Evolutionary conservation across 164 flowering plant genomes (phyloP).

Genomic region (Liriodendron chinense): DNA sequence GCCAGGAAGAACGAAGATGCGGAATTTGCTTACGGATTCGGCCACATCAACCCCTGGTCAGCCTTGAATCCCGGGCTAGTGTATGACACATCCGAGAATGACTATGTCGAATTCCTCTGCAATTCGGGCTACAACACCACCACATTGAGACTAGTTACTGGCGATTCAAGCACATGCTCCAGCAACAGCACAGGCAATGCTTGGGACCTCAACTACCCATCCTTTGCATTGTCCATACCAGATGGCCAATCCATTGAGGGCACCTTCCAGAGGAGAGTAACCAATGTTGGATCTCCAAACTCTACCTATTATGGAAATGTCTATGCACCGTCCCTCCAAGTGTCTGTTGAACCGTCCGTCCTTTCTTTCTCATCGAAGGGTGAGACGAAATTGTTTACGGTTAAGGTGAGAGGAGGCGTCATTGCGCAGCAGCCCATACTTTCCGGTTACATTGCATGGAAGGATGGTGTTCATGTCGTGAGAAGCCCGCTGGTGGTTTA

Average conservation of each 20-base stretch:
- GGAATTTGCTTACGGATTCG: constrained; percentile 74
- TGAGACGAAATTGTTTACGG: constrained; percentile 31
- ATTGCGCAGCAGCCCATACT: constrained; percentile 33
- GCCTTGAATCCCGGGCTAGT: constrained; percentile 70
- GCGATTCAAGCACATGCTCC: constrained; percentile 50
- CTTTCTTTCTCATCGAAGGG: constrained; percentile 34
- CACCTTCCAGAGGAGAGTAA: constrained; percentile 49
- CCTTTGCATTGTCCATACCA: constrained; percentile 48
- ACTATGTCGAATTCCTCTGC: constrained; percentile 68
- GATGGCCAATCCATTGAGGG: constrained; percentile 25
- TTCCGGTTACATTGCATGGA: constrained; percentile 41
- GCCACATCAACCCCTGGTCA: constrained; percentile 58
- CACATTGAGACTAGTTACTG: constrained; percentile 28
- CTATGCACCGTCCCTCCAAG: constrained; percentile 12
- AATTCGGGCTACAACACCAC: constrained; percentile 47
- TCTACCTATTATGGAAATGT: constrained; percentile 32
- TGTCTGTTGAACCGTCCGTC: constrained; percentile 29
- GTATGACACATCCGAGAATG: constrained; percentile 52
- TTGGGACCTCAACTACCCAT: constrained; percentile 72
- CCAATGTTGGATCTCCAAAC: constrained; percentile 54
- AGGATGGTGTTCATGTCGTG: constrained; percentile 34
- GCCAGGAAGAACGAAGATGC: constrained; percentile 39
- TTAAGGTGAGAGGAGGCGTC: constrained; percentile 29
- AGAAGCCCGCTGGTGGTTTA: constrained; percentile 42
- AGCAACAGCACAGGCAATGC: constrained; percentile 28